Evolutionary conservation across 108 stramenopile species (phyloP), one percentile per base, ranked within the genome.

Genomic region (Chaetoceros tenuissimus): DNA sequence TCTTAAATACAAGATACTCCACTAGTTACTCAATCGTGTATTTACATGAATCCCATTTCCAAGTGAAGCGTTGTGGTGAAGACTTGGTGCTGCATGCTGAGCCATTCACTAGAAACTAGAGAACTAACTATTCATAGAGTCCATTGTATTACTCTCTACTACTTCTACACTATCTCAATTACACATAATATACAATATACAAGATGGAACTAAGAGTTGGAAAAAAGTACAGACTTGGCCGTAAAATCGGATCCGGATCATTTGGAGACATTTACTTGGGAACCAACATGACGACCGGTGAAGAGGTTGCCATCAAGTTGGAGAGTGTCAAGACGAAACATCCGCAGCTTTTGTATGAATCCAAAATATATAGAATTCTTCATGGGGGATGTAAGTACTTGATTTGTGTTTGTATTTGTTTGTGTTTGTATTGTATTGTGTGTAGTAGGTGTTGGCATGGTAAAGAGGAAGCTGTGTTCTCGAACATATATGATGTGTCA

Each of bases 251-350:
- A 46, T 77, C 74, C 48, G 99, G 99, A 16, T 98, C 97, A 30
- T 99, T 99, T 66, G 99, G 99, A 27, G 99, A 98, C 73, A 98
- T 98, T 56, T 98, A 98, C 63, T 79, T 98, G 43, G 97, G 99
- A 16, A 97, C 94, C 16, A 98, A 98, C 75, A 89, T 97, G 89
- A 93, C 96, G 27, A 96, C 90, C 13, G 89, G 89, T 21, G 90
- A 92, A 54, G 94, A 96, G 68, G 97, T 98, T 46, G 99, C 99
- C 61, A 98, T 99, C 77, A 99, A 99, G 73, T 78, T 99, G 23
- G 99, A 99, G 68, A 81, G 81, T 48, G 87, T 89, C 60, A 94
- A 94, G 61, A 91, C 94, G 50, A 94, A 94, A 62, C 89, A 92
- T 71, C 89, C 89, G 0, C 99, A 99, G 91, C 76, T 99, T 16